Base-by-base conservation (phyloP, 352 stramenopile genomes). In the Pythium rishiriense region DNA sequence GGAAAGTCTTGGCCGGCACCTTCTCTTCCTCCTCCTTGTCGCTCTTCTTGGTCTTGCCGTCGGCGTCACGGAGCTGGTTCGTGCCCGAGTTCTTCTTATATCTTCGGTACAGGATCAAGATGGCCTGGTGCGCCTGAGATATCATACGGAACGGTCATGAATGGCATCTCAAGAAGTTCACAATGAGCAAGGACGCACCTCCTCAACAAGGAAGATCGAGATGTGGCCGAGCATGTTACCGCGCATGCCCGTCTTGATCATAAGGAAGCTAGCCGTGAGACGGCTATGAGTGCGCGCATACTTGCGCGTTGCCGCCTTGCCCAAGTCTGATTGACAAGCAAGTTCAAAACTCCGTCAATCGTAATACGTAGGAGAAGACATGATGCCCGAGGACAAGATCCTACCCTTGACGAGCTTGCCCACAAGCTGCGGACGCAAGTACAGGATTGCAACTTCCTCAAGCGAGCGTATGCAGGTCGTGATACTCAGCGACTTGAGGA, bases 381-480 rank as follows among this genome's bases (percentile, higher is more conserved):
- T n/a, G n/a, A n/a, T n/a, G n/a, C n/a, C n/a, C n/a, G n/a, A n/a
- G n/a, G n/a, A n/a, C n/a, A n/a, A n/a, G n/a, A n/a, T n/a, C n/a
- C n/a, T n/a, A 90, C 85, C 85, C 78, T 94, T 94, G 54, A 94
- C 83, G 33, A 94, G 73, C 65, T 92, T 94, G 69, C 80, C 74
- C 28, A 91, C 80, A 61, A 83, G 63, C 50, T 75, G 81, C 28
- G 81, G 79, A 28, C 76, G 73, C 52, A 74, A 81, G 50, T 79
- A 74, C 46, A 69, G 56, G 52, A 94, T 68, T 43, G 78, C 75
- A 55, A 88, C 58, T 54, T 90, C 81, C 69, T 94, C 85, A 5
- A 93, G 74, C 53, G 79, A 87, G 43, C 85, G 85, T 66, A 90
- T 58, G 54, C 80, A 90, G 21, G 85, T 94, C n/a, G 82, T 83